phyloP scores from a whole-genome alignment of 352 stramenopile genomes.

The Aphanomyces cochlioides region DNA sequence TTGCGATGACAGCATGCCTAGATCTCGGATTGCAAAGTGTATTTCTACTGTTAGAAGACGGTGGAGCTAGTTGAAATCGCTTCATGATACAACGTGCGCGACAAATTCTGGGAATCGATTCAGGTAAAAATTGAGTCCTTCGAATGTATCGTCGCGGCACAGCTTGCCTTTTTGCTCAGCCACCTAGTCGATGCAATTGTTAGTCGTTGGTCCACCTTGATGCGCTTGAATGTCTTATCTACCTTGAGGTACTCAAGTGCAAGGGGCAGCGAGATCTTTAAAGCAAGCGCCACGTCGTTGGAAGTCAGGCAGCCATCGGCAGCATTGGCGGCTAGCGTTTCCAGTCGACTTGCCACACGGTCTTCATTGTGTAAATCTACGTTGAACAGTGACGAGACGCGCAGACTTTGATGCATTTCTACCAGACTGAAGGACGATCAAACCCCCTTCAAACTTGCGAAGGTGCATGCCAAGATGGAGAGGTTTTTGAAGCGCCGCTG shows the following conservation, averaged over 20 bases:
- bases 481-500: conserved; percentile 76
- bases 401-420: conserved; percentile 37
- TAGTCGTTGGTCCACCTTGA: not conserved
- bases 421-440: conserved; percentile 91
- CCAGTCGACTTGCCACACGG: conserved; percentile 61
- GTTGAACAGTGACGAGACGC: conserved; percentile 32
- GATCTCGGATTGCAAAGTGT: too few species aligned
- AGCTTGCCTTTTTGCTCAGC: conserved; percentile 91
- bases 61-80: too few species aligned
- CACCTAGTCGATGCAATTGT: conserved; percentile 42
- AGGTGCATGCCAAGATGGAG: conserved; percentile 89
- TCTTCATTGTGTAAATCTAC: conserved; percentile 83
- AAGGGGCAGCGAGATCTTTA: conserved; percentile 93
- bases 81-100: not conserved
- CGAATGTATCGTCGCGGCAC: conserved; percentile 94
- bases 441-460: conserved; percentile 89
- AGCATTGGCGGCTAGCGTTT: conserved; percentile 71
- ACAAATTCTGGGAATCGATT: conserved; percentile 84
- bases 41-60: too few species aligned
- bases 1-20: too few species aligned
- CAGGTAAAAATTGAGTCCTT: conserved; percentile 93
- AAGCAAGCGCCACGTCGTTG: conserved; percentile 85
- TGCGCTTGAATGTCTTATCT: not conserved
- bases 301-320: conserved; percentile 81
- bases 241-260: conserved; percentile 94